A percentile compares a stretch with the other conserved stretches of the same genome.
These are phyloP conservation scores for Kwoniella dejecticola DNA, from an alignment of 768 basidiomycete genomes.

Conservation along the genomic window DNA sequence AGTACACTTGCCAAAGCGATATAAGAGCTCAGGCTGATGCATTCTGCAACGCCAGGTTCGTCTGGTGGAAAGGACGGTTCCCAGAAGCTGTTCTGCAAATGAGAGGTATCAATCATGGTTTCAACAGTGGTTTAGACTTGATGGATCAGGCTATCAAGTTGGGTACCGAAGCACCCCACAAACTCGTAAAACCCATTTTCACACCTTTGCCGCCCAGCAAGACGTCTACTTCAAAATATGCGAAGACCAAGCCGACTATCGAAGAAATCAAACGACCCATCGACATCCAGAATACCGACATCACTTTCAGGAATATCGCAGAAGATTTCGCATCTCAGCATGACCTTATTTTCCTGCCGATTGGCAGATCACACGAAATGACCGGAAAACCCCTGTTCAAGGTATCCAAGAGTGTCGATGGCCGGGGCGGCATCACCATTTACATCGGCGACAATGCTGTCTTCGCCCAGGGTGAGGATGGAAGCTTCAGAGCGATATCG, in stretches of 20 bases:
- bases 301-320: conserved; percentile 89
- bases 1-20: conserved; percentile 32
- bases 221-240: conserved; percentile 53
- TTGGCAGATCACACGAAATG: conserved; percentile 76
- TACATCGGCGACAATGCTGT: conserved; percentile 93
- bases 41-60: conserved; percentile 50
- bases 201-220: conserved; percentile 42
- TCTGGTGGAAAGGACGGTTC: conserved; percentile 81
- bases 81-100: conserved; percentile 69
- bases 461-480: conserved; percentile 68
- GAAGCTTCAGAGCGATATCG: conserved; percentile 69
- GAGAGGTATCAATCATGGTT: conserved; percentile 71
- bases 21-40: not conserved
- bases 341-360: conserved; percentile 86
- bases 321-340: conserved; percentile 84
- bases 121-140: conserved; percentile 82
- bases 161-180: conserved; percentile 67
- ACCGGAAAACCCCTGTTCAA: conserved; percentile 89
- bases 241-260: conserved; percentile 9
- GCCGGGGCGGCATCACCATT: conserved; percentile 80
- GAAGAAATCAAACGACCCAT: conserved; percentile 4
- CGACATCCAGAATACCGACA: conserved; percentile 60
- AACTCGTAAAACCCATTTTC: conserved; percentile 66
- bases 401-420: conserved; percentile 74
- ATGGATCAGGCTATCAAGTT: conserved; percentile 93